Base-by-base conservation (phyloP, 2,329 filamentous ascomycete species). In the Lachnellula suecica region DNA sequence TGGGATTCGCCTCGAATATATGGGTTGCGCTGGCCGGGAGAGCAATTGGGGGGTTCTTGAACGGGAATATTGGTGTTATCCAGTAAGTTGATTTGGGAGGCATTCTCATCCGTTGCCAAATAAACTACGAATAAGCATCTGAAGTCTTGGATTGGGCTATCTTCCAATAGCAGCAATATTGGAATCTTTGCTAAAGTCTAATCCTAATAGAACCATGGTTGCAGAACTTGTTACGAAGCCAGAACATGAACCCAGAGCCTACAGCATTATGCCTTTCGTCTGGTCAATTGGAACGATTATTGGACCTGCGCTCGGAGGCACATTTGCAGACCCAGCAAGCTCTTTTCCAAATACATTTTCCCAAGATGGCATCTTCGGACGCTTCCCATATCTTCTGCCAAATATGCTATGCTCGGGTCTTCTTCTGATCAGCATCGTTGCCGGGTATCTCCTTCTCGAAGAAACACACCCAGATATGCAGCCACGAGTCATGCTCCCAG, bases 281-380 rank as follows among this genome's bases (percentile, higher is more conserved):
- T 97, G 92, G 91, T 87, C 82, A 43, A 85, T 96, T 47, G 92
- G 92, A 22, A 95, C 90, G 9, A 96, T 96, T 58, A 79, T 96
- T 48, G 92, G 92, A 0, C 89, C 92, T 57, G 89, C 88, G 5
- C 91, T 97, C 59, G 93, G 93, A 53, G 93, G 93, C 29, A 83
- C 87, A 50, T 91, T 96, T 68, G 88, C 91, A 53, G 85, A 90
- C 59, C 92, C 93, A 23, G 81, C 85, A 56, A 74, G 82, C 31
- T 84, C 84, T 19, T 96, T 88, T 69, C 91, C 93, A 19, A 72
- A 77, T 23, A 41, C 82, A 1, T 94, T 96, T 65, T 83, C 87
- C 40, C 65, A 74, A 17, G 77, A 80, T 50, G 82, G 87, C 51
- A 63, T 95, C 27, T 96, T 96, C 69, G 83, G 83, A 40, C 80